Evolutionary conservation across 306 rosid genomes (phyloP), one percentile per base, ranked within the genome.

Genomic region (Medicago arabica): DNA sequence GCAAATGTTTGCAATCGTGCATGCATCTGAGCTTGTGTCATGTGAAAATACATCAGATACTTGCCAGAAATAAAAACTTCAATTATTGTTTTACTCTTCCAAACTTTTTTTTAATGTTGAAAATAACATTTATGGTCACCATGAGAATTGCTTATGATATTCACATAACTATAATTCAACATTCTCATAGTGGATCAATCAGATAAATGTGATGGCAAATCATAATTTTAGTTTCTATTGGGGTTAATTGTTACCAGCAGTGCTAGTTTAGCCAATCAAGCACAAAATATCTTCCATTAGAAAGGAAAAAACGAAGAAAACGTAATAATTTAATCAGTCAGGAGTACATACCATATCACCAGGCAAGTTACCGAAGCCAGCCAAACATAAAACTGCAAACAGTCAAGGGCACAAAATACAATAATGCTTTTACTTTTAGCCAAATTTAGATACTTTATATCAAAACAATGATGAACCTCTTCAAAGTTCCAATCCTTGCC

Each of bases 291-390:
- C 36, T 60, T 54, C 34, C 69, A 72, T 8, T 23, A 68, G 11
- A 70, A 75, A 57, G 55, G 60, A 61, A 47, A 77, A 51, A 51
- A 17, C 50, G 81, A 68, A 84, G 31, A 68, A 71, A 34, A 47
- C 23, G 49, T 18, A 71, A 80, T 41, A 72, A 69, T 69, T 75
- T 65, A 78, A 79, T 76, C 51, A 72, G 70, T 76, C 17, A 15
- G 65, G 59, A 47, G 76, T 57, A 80, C 91, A 76, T 92, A 94
- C 98, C 98, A 94, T 88, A 72, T 92, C 89, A 76, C 98, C 97
- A 43, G 98, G 98, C 44, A 94, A 88, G 83, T 94, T 94, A 59
- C 98, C 98, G 39, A 94, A 94, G 66, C 98, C 98, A 39, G 97
- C 97, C 87, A 94, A 80, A 84, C 97, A 90, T 57, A 94, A 78